A percentile compares a stretch with the other conserved stretches of the same genome.
phyloP scores from a whole-genome alignment of 306 rosid species.

The Sesbania bispinosa region DNA sequence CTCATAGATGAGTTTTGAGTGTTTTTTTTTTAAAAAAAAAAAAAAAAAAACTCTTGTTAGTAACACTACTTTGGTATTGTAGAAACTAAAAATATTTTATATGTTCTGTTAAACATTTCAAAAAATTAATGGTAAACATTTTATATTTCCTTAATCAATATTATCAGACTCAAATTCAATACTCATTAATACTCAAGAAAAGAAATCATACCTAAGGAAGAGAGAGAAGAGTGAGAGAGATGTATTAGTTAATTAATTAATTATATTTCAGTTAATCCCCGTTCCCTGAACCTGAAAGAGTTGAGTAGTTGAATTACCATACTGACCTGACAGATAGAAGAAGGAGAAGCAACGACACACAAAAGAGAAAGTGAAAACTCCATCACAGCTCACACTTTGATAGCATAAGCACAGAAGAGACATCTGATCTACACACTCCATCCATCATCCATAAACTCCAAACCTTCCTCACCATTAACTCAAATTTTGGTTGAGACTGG shows the following conservation, averaged over 20 bases:
- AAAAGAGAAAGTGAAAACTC: constrained; percentile 29
- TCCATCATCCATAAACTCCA: neutral
- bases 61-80: too few relatives aligned
- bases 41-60: too few relatives aligned
- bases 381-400: constrained; percentile 34
- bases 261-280: neutral
- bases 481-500: constrained; percentile 45
- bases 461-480: neutral
- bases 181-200: neutral
- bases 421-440: constrained; percentile 36
- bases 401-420: too few relatives aligned
- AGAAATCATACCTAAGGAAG: neutral
- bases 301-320: constrained; percentile 16
- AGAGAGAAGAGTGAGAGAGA: neutral
- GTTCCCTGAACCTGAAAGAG: neutral
- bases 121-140: too few relatives aligned
- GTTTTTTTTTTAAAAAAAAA: too few relatives aligned
- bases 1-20: too few relatives aligned
- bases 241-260: neutral
- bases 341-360: neutral
- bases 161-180: too few relatives aligned
- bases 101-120: too few relatives aligned
- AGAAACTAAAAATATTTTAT: too few relatives aligned
- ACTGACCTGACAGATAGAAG: neutral
- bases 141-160: too few relatives aligned